Evolutionary conservation across 2,329 filamentous ascomycete species (phyloP), one percentile per base, ranked within the genome.

Genomic region (Pyricularia sp.): DNA sequence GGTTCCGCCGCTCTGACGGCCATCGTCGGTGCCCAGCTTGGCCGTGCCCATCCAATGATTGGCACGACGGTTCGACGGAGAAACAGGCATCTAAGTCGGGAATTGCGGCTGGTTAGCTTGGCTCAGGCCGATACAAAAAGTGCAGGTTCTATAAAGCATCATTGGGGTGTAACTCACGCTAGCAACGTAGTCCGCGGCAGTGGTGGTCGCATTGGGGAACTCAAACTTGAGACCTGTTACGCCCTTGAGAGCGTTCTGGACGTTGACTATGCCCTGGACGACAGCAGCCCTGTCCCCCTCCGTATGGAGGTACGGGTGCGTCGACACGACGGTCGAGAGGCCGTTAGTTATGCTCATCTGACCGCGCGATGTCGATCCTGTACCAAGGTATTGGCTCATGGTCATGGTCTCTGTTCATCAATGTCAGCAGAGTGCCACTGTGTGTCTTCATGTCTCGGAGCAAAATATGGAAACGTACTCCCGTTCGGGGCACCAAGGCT

Each of bases 301-400:
- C 69, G 87, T 81, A n/a, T 81, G 81, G 2, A 90, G 81, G 76
- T 88, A 90, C 0, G 89, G 89, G 1, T 84, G 76, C 23, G 82
- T 83, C 20, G 85, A 85, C 17, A 91, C 86, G 1, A 83, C 78
- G 72, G 90, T 88, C 72, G 79, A 82, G 20, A 91, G 81, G 12
- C 79, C 82, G 66, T 81, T 79, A 58, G 83, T 86, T 73, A 91
- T 89, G 14, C 85, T 87, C 71, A 88, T 84, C 64, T 84, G 80
- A 65, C 88, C 88, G 58, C 87, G 81, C 17, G 88, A 88, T n/a
- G 83, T 84, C 26, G 85, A 80, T 59, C 89, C 88, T 68, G 87
- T 85, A 42, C 87, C 87, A 31, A 91, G 87, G 77, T 91, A 90
- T 72, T 86, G 83, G 71, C 81, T 84, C 72, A 88, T 81, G 17